Base-by-base conservation (phyloP, 2,329 filamentous ascomycete species). In the Davidsoniella virescens region DNA sequence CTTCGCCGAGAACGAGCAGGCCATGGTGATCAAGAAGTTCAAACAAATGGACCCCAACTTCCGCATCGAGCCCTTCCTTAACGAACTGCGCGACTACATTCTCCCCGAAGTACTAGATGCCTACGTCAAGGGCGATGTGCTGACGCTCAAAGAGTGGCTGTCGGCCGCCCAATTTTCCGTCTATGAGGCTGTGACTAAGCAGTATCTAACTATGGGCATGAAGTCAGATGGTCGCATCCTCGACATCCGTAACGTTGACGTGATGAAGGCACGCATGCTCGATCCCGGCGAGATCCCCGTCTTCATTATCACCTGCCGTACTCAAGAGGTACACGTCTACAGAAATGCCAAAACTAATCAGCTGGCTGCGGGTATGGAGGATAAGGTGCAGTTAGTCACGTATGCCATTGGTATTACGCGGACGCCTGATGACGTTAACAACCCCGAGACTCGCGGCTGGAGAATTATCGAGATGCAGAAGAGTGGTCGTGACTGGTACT, bases 401-500 rank as follows among this genome's bases (percentile, higher is more conserved):
- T 98, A 98, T 62, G 92, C 90, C 55, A 96, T 98, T 58, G 92
- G 92, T 59, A 84, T 98, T 54, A 98, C 92, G 3, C 75, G 92
- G 56, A 80, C 94, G 54, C 82, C 92, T 2, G 92, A 98, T 63
- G 92, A 98, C 58, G 90, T 96, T 57, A 90, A 82, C 71, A 96
- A 98, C 65, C 85, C 87, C 2, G 92, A 98, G 70, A 98, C 92
- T 9, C 77, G 88, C 61, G 92, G 92, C 29, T 98, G 92, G 92
- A 82, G 90, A 60, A 71, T 98, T 65, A 96, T 98, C 62, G 92
- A 98, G 70, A 79, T 98, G 71, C 92, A 98, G 67, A 98, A 98
- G 80, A 93, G 87, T 65, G 90, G 85, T 51, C 79, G 92, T 61
- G 92, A 98, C 68, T 96, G 75, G 65, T 75, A 76, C 58, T 78